Evolutionary conservation across 1,284 basidiomycete species (phyloP).

Genomic region (Thelephora terrestris): DNA sequence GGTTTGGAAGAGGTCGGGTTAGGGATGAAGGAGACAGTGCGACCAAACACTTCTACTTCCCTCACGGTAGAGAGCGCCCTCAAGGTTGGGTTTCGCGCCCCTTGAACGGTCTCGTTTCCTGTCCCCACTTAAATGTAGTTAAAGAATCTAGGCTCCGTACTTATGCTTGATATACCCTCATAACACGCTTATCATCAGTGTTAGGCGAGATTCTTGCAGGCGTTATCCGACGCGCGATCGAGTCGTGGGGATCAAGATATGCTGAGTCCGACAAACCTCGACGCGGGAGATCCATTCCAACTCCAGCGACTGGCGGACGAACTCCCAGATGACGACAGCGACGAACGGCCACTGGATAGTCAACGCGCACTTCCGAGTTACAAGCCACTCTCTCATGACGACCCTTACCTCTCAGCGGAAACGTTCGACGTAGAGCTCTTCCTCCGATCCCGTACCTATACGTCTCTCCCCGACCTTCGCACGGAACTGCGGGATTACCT

Average conservation of each 20-base stretch:
- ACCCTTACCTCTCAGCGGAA: constrained; percentile 58
- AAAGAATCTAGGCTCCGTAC: too few species aligned
- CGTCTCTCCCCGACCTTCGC: constrained; percentile 80
- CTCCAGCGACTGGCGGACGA: constrained; percentile 67
- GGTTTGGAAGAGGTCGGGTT: constrained; percentile 55
- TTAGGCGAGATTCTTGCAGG: too few species aligned
- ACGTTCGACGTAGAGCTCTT: constrained; percentile 82
- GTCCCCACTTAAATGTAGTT: too few species aligned
- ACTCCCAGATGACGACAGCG: constrained; percentile 29
- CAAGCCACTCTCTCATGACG: constrained; percentile 70
- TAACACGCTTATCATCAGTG: too few species aligned
- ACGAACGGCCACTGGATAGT: constrained; percentile 10
- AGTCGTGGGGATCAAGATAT: too few species aligned
- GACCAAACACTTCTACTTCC: constrained; percentile 1
- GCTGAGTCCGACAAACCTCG: background rate
- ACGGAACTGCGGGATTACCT: constrained; percentile 83
- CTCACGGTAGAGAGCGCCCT: background rate
- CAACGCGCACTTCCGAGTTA: constrained; percentile 59
- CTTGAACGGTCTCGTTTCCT: too few species aligned
- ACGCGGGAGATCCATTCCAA: constrained; percentile 44
- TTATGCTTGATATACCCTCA: too few species aligned
- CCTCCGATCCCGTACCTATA: constrained; percentile 78
- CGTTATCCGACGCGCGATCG: too few species aligned
- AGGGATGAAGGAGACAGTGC: constrained; percentile 50
- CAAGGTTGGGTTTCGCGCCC: background rate